A percentile compares a stretch with the other conserved stretches of the same genome.
These are phyloP conservation scores for Acer campestre DNA, from an alignment of 345 rosid genomes.

Conservation along the genomic window DNA sequence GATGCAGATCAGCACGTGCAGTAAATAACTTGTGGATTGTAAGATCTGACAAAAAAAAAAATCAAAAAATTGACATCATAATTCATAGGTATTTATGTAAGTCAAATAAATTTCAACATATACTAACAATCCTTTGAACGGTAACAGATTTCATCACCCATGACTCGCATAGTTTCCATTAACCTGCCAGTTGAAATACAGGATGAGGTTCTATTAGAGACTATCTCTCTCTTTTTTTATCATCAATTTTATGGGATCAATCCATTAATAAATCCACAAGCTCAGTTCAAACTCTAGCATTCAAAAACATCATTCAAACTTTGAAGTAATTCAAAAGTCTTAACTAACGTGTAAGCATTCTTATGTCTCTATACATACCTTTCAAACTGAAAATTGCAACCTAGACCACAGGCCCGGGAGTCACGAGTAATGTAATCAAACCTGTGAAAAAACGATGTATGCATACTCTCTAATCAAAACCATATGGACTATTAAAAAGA, in stretches of 20 bases:
- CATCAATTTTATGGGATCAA: neutral
- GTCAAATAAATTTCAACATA: neutral
- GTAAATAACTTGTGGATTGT: slow-evolving; percentile 62
- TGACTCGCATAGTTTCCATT: slow-evolving; percentile 67
- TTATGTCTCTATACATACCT: slow-evolving; percentile 36
- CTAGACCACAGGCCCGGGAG: slow-evolving; percentile 67
- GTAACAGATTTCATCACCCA: slow-evolving; percentile 73
- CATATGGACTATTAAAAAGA: neutral
- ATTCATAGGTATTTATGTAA: neutral
- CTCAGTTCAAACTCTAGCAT: neutral
- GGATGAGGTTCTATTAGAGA: neutral
- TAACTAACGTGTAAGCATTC: neutral
- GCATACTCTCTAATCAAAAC: slow-evolving; percentile 8
- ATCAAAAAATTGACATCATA: slow-evolving; percentile 9
- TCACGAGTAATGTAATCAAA: slow-evolving; percentile 76
- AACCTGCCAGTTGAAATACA: slow-evolving; percentile 43
- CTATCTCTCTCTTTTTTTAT: neutral
- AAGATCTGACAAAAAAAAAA: slow-evolving; percentile 46
- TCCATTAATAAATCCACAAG: too few relatives aligned
- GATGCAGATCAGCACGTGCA: slow-evolving; percentile 73
- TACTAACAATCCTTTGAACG: slow-evolving; percentile 72
- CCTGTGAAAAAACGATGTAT: slow-evolving; percentile 28
- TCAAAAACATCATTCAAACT: neutral
- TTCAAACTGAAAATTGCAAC: slow-evolving; percentile 60
- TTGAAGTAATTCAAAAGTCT: slow-evolving; percentile 2